Evolutionary conservation across 192 early-diverging fungal species (phyloP).

Genomic region (Linnemannia exigua): DNA sequence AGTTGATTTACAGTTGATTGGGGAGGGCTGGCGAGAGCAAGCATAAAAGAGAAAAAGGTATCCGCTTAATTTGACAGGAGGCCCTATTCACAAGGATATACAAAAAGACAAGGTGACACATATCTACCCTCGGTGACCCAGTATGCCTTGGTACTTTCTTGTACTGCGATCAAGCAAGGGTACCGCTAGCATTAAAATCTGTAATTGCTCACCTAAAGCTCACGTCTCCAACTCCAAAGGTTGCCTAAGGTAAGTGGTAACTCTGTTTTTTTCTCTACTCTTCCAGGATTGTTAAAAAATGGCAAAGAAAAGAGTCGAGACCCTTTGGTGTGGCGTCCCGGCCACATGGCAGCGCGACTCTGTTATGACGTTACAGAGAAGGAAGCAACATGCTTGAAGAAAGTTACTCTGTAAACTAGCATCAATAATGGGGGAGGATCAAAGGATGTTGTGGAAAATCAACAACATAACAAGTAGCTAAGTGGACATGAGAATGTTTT

Average conservation of each 20-base stretch:
- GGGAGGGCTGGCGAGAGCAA: too few relatives aligned
- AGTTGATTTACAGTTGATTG: background rate
- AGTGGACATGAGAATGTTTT: too few relatives aligned
- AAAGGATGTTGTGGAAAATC: too few relatives aligned
- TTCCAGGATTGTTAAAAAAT: background rate
- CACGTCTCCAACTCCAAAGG: background rate
- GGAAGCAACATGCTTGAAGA: too few relatives aligned
- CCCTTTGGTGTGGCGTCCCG: background rate
- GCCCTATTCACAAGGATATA: too few relatives aligned
- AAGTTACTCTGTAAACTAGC: too few relatives aligned
- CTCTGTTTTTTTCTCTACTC: background rate
- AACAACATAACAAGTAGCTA: too few relatives aligned
- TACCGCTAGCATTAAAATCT: background rate
- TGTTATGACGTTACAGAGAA: background rate
- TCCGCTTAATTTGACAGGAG: too few relatives aligned
- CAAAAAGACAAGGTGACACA: too few relatives aligned
- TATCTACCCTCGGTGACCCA: too few relatives aligned
- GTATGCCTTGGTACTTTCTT: background rate
- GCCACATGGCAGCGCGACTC: background rate
- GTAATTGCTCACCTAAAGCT: background rate
- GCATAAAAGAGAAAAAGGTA: background rate
- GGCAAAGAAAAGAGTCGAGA: background rate
- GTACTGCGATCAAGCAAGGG: background rate
- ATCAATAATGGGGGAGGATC: too few relatives aligned
- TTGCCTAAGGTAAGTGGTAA: background rate